Evolutionary conservation across 148 eudicot species (phyloP).

Genomic region (Chenopodium suecicum): DNA sequence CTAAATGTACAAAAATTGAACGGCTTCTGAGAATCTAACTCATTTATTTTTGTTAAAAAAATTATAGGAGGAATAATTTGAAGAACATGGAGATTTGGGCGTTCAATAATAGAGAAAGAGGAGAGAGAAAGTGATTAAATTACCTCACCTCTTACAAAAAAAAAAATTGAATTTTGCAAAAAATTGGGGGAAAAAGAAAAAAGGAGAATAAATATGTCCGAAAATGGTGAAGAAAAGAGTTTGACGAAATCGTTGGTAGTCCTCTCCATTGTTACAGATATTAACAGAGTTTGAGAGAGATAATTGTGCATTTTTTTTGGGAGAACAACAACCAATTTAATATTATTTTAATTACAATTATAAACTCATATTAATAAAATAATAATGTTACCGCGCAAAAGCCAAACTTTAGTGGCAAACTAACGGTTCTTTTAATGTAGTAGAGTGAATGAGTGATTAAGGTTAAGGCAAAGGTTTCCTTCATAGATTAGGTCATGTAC

Average conservation of each 20-base stretch:
- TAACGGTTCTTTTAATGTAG: background rate
- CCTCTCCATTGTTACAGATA: conserved; percentile 9
- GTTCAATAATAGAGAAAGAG: conserved; percentile 20
- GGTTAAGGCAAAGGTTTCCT: too few relatives aligned
- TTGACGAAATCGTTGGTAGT: conserved; percentile 15
- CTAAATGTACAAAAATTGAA: conserved; percentile 18
- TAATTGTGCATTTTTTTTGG: conserved; percentile 2
- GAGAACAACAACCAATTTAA: too few relatives aligned
- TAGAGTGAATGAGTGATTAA: too few relatives aligned
- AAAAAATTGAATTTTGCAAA: background rate
- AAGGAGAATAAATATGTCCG: conserved; percentile 13
- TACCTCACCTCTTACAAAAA: conserved; percentile 14
- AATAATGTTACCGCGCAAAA: background rate
- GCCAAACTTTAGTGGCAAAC: conserved; percentile 3
- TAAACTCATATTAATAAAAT: too few relatives aligned
- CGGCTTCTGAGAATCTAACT: conserved; percentile 32
- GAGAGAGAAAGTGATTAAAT: conserved; percentile 16
- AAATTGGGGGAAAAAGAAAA: conserved; percentile 1
- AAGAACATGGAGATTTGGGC: conserved; percentile 15
- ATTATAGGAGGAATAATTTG: background rate
- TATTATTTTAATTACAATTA: too few relatives aligned
- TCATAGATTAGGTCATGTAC: too few relatives aligned
- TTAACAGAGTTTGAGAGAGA: background rate
- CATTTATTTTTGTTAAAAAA: conserved; percentile 8
- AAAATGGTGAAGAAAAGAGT: conserved; percentile 14